A percentile compares a stretch with the other conserved stretches of the same genome.
Evolutionary conservation across 2,329 filamentous ascomycete genomes (phyloP).

Genomic region (Epichloe gansuensis): DNA sequence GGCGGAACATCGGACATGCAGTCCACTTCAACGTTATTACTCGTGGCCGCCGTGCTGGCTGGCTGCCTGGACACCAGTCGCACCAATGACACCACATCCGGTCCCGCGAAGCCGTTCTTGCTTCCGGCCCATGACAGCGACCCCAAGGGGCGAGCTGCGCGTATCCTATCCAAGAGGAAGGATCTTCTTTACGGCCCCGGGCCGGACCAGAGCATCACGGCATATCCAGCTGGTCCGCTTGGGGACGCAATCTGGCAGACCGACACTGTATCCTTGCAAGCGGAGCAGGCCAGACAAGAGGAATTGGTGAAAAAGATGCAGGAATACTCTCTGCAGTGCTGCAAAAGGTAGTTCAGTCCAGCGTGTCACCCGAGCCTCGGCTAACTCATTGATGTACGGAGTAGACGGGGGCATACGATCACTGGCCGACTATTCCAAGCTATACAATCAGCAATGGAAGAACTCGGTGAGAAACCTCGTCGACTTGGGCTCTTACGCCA

Average conservation of each 20-base stretch:
- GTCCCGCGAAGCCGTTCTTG: background rate
- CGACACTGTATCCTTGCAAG: background rate
- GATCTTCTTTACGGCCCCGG: conserved; percentile 1
- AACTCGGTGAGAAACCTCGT: conserved; percentile 21
- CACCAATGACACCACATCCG: no score
- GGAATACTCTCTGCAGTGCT: background rate
- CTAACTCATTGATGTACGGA: no score
- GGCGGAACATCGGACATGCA: no score
- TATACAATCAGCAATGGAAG: conserved; percentile 31
- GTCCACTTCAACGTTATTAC: background rate
- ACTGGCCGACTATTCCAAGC: conserved; percentile 24
- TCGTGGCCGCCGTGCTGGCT: background rate
- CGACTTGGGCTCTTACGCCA: conserved; percentile 23
- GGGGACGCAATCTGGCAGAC: conserved; percentile 1
- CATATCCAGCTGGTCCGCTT: background rate
- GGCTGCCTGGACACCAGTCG: no score
- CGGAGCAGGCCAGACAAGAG: background rate
- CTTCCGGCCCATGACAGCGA: background rate
- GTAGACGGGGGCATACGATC: conserved; percentile 15
- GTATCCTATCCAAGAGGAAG: background rate
- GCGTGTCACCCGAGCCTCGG: no score
- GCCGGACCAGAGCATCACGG: conserved; percentile 1
- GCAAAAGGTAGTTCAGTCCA: no score
- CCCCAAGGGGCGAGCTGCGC: background rate
- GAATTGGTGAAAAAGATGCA: background rate